A percentile compares a stretch with the other conserved stretches of the same genome.
phyloP scores from a whole-genome alignment of 768 basidiomycete species.

The Omphalotus guepiniiformis region DNA sequence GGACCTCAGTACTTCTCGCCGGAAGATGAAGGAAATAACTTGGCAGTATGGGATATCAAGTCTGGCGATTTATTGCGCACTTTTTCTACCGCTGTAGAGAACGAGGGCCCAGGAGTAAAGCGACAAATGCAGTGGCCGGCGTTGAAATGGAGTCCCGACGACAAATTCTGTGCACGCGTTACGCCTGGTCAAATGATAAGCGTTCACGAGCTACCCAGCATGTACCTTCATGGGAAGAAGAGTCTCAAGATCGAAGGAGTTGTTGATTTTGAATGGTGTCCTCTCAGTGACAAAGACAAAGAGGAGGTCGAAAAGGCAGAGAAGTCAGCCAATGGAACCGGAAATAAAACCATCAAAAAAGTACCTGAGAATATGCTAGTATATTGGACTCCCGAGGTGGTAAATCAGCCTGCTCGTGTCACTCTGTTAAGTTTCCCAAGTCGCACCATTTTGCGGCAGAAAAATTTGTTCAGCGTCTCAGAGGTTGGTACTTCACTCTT shows the following conservation, averaged over 20 bases:
- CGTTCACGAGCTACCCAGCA: constrained; percentile 91
- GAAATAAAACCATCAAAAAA: constrained; percentile 55
- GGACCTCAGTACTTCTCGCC: constrained; percentile 85
- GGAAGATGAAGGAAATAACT: constrained; percentile 94
- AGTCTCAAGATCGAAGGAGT: constrained; percentile 97
- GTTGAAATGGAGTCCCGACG: constrained; percentile 96
- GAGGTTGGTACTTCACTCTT: constrained; percentile 58
- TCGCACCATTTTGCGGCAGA: constrained; percentile 79
- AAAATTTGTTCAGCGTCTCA: constrained; percentile 96
- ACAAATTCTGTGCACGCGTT: constrained; percentile 88
- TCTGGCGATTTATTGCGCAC: constrained; percentile 89
- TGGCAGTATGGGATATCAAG: constrained; percentile 99
- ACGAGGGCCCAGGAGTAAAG: constrained; percentile 53
- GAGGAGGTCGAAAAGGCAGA: constrained; percentile 63
- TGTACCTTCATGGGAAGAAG: constrained; percentile 95
- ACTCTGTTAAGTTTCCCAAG: constrained; percentile 89
- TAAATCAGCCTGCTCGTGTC: constrained; percentile 94
- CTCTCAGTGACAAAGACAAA: constrained; percentile 83
- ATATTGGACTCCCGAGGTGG: constrained; percentile 97
- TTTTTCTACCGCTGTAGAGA: constrained; percentile 65
- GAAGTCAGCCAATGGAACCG: constrained; percentile 31
- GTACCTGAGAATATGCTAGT: constrained; percentile 87
- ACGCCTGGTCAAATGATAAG: constrained; percentile 92
- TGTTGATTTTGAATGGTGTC: constrained; percentile 98
- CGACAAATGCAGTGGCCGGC: constrained; percentile 94